Evolutionary conservation across 2,329 filamentous ascomycete species (phyloP), one percentile per base, ranked within the genome.

Genomic region (Onygenales sp.): DNA sequence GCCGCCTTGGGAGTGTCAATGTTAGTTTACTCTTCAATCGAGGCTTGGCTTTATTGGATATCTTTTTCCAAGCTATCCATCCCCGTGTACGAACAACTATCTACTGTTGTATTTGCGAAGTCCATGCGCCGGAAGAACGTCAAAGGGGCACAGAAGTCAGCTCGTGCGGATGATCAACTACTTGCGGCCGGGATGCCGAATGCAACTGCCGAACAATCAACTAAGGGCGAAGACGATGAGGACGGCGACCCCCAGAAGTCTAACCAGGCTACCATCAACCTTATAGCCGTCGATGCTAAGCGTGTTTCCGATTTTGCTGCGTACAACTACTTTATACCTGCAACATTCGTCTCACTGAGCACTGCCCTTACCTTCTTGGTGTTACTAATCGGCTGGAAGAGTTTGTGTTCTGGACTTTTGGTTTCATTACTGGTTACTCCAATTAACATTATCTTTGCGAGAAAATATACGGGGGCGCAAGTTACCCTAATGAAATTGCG

Each of bases 101-200:
- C 85, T 1, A 79, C 85, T 0, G 75, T 89, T 7, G 79, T 92
- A 13, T 92, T 91, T 60, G 80, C 84, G 55, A 93, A 93, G 66
- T 80, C 86, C 0, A 82, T 90, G 75, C 78, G 84, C 43, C 79
- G 84, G 48, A 92, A 92, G 65, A 87, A 91, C 65, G 81, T 87
- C 42, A 89, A 89, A 64, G 78, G 81, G 9, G 55, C 57, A 32
- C 75, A 66, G 44, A 74, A 73, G 48, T 70, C 72, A 36, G 63
- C 64, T n/a, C 61, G 69, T 31, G 56, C 62, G 14, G 61, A 60
- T 7, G 54, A 54, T 13, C 54, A 53, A 17, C 55, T n/a, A 39
- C 60, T 11, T 65, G 67, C 43, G 59, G 69, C 8, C 53, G 66
- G 2, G 65, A 65, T 60, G 6, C 61, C 64, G 2, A 62, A 67